Percentiles rank a stretch among this genome's conserved stretches.
Conservation (phyloP, 1,284 basidiomycete species). For the Earliella scabrosa region DNA sequence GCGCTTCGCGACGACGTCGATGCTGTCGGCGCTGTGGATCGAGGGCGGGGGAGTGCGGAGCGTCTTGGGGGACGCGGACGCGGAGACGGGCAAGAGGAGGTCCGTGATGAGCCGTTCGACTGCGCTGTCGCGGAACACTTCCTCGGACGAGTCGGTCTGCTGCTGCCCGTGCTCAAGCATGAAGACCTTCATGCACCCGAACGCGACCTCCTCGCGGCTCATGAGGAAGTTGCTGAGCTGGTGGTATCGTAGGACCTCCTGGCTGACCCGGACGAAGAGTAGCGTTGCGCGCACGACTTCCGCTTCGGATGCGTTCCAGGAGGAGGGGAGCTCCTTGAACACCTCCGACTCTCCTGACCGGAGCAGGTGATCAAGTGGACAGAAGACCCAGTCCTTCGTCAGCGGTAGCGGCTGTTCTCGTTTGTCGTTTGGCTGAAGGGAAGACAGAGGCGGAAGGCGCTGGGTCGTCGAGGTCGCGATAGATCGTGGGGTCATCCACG, state of each 20-base stretch:
- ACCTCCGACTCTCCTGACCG: slow-evolving; percentile 78
- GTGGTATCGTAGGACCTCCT: slow-evolving; percentile 43
- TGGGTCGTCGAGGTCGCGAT: slow-evolving; percentile 58
- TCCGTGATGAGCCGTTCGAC: slow-evolving; percentile 65
- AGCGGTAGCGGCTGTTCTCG: slow-evolving; percentile 64
- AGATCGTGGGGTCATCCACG: slow-evolving; percentile 51
- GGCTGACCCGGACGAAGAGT: slow-evolving; percentile 32
- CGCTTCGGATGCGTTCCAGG: slow-evolving; percentile 83
- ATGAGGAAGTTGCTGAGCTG: slow-evolving; percentile 46
- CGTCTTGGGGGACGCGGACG: slow-evolving; percentile 30
- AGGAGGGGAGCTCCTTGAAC: slow-evolving; percentile 68
- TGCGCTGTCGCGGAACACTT: slow-evolving; percentile 71
- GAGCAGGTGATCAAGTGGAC: slow-evolving; percentile 82
- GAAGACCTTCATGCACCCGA: slow-evolving; percentile 91
- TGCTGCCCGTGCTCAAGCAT: slow-evolving; percentile 87
- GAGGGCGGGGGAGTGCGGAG: slow-evolving; percentile 39
- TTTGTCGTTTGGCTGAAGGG: slow-evolving; percentile 23
- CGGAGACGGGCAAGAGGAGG: slow-evolving; percentile 61
- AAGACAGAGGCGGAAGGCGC: slow-evolving; percentile 48
- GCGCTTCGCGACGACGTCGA: slow-evolving; percentile 64
- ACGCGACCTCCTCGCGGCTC: slow-evolving; percentile 60
- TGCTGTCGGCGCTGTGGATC: slow-evolving; percentile 17
- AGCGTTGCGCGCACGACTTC: slow-evolving; percentile 70
- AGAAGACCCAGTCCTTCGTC: slow-evolving; percentile 71
- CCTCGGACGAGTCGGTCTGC: slow-evolving; percentile 56